These are phyloP conservation scores for Colletotrichum lini DNA, from an alignment of 2,329 filamentous ascomycete genomes.

Conservation along the genomic window DNA sequence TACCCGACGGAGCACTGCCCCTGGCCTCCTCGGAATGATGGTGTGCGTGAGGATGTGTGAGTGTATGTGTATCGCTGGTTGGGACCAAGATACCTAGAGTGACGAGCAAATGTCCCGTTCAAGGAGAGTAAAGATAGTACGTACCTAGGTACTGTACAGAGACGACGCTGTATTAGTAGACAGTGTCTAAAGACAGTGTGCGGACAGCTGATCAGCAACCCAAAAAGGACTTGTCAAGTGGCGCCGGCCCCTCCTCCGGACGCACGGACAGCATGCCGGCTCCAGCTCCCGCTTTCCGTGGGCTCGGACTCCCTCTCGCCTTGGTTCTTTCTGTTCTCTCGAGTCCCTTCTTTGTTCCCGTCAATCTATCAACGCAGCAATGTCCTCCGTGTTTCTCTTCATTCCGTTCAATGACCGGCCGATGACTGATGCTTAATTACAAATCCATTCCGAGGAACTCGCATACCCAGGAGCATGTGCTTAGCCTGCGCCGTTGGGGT, in stretches of 20 bases:
- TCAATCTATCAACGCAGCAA: background rate
- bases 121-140: background rate
- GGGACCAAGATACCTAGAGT: background rate
- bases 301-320: constrained; percentile 31
- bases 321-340: background rate
- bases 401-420: background rate
- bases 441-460: background rate
- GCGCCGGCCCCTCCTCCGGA: constrained; percentile 39
- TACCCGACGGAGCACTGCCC: constrained; percentile 15
- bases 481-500: background rate
- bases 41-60: background rate
- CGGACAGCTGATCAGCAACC: constrained; percentile 9
- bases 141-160: too few species aligned
- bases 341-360: background rate
- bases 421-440: background rate
- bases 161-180: background rate
- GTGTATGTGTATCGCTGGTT: constrained; percentile 2
- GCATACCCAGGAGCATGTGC: background rate
- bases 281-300: constrained; percentile 37
- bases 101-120: background rate
- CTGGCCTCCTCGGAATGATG: background rate
- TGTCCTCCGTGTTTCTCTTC: background rate
- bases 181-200: background rate
- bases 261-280: constrained; percentile 31
- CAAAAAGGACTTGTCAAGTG: constrained; percentile 14